These are phyloP conservation scores for Lumnitzera littorea DNA, from an alignment of 345 rosid genomes.

Conservation along the genomic window DNA sequence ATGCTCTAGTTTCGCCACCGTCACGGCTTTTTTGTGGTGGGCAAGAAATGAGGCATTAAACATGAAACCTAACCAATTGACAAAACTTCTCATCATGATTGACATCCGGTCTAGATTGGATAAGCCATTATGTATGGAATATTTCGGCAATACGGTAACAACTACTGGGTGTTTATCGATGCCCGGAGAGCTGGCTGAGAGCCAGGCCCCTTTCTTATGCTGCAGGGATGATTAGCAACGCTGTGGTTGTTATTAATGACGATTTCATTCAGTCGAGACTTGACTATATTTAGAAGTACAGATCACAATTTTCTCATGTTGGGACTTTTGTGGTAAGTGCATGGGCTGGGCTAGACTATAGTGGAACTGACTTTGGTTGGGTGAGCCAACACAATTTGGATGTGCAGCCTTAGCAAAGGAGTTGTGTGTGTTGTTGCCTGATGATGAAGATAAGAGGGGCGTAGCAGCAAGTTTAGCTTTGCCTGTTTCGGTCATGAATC, in stretches of 20 bases:
- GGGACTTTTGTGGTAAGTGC: no score
- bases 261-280: constrained; percentile 12
- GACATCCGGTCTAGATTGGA: constrained; percentile 8
- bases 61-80: constrained; percentile 12
- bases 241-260: constrained; percentile 5
- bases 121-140: background rate
- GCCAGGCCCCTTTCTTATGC: constrained; percentile 10
- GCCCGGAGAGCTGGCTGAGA: constrained; percentile 12
- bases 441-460: no score
- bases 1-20: constrained; percentile 7
- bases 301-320: no score
- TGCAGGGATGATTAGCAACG: constrained; percentile 8
- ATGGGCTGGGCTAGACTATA: constrained; percentile 4
- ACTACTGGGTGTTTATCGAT: background rate
- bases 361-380: constrained; percentile 18
- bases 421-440: constrained; percentile 9
- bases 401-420: constrained; percentile 12
- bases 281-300: constrained; percentile 6
- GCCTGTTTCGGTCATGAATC: constrained; percentile 17
- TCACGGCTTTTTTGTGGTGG: constrained; percentile 9
- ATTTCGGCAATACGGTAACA: constrained; percentile 10
- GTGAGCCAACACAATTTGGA: constrained; percentile 20
- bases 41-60: constrained; percentile 7
- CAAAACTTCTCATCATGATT: background rate
- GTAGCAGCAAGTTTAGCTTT: no score